These are phyloP conservation scores for Penicillium rolfsii DNA, from an alignment of 2,329 filamentous ascomycete genomes.

Conservation along the genomic window DNA sequence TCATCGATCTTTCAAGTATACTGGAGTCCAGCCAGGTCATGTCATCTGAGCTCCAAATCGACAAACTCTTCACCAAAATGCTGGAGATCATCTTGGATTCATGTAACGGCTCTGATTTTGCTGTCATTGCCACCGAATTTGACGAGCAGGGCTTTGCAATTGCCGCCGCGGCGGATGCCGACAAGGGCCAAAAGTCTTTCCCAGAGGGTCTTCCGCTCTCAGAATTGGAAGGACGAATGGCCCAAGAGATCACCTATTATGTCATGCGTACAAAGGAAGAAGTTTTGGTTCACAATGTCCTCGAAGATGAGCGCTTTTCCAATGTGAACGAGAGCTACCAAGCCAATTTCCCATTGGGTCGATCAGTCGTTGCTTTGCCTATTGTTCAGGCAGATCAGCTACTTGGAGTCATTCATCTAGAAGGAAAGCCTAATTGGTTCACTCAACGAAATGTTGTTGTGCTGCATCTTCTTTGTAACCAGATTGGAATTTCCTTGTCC, in stretches of 20 bases:
- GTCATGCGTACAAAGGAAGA: constrained; percentile 64
- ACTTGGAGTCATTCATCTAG: constrained; percentile 64
- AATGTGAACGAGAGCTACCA: constrained; percentile 63
- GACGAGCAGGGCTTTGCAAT: constrained; percentile 63
- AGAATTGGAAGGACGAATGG: constrained; percentile 61
- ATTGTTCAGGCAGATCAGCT: constrained; percentile 64
- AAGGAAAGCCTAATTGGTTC: constrained; percentile 66
- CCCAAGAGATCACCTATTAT: constrained; percentile 65
- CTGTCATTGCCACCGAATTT: constrained; percentile 64
- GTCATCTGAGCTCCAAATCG: constrained; percentile 66
- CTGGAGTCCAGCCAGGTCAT: constrained; percentile 67
- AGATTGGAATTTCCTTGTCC: constrained; percentile 66
- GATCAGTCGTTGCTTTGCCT: constrained; percentile 64
- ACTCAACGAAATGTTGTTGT: constrained; percentile 61
- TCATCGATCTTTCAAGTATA: constrained; percentile 66
- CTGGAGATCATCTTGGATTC: constrained; percentile 67
- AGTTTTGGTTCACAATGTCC: constrained; percentile 65
- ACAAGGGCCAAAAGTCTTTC: constrained; percentile 58
- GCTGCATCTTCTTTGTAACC: constrained; percentile 63
- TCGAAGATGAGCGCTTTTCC: constrained; percentile 67
- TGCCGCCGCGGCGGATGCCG: constrained; percentile 62
- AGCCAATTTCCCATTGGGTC: constrained; percentile 58
- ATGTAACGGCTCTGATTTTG: constrained; percentile 62
- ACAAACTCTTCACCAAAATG: constrained; percentile 65
- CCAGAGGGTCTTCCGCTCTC: constrained; percentile 60